Conservation (phyloP, 768 basidiomycete genomes). For the Tylopilus sp. region DNA sequence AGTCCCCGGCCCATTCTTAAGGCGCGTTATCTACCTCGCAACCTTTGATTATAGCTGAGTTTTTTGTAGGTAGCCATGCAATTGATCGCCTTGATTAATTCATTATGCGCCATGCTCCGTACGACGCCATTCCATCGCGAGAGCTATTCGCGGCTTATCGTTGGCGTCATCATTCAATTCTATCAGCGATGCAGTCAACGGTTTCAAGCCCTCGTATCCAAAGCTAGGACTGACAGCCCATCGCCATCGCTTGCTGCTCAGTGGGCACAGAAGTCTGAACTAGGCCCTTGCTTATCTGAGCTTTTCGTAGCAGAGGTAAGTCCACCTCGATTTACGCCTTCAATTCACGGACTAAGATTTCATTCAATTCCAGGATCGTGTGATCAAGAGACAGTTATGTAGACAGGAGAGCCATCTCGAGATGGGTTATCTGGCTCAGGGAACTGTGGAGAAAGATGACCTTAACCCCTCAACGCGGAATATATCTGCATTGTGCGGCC, state of each 20-base stretch:
- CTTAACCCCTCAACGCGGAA: conserved; percentile 71
- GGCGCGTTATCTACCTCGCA: conserved; percentile 36
- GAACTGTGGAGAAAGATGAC: conserved; percentile 53
- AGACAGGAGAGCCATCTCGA: conserved; percentile 81
- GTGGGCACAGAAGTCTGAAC: conserved; percentile 84
- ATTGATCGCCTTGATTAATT: conserved; percentile 87
- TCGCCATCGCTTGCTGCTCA: conserved; percentile 58
- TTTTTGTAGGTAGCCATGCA: conserved; percentile 70
- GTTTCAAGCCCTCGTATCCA: conserved; percentile 70
- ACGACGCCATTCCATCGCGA: conserved; percentile 94
- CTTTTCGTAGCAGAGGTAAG: conserved; percentile 53
- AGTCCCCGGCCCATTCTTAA: conserved; percentile 77
- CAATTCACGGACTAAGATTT: conserved; percentile 1
- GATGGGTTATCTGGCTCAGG: conserved; percentile 57
- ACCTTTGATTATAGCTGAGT: conserved; percentile 1
- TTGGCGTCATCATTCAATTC: conserved; percentile 93
- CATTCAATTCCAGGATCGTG: conserved; percentile 33
- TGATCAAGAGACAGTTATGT: conserved; percentile 54
- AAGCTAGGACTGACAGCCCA: conserved; percentile 38
- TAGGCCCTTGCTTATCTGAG: conserved; percentile 71
- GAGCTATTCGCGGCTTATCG: conserved; percentile 89
- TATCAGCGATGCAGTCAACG: conserved; percentile 91
- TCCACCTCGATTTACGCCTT: conserved; percentile 7
- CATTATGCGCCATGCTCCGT: conserved; percentile 85
- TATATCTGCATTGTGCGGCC: conserved; percentile 67